phyloP scores from a whole-genome alignment of 2,329 filamentous ascomycete genomes.

The Scolecobasidium constrictum region DNA sequence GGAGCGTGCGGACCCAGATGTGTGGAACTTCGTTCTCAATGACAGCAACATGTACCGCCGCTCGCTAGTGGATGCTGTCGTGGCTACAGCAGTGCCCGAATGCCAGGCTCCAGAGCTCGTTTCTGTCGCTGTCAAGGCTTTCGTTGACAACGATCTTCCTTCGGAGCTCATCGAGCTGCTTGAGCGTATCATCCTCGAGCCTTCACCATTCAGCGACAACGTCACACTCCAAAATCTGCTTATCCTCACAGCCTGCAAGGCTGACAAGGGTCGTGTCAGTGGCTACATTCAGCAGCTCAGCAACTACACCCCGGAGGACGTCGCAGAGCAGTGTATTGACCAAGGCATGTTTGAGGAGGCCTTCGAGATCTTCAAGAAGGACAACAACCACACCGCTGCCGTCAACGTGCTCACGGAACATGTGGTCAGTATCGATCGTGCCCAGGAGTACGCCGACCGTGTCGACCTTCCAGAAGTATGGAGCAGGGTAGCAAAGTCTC shows the following conservation, averaged over 20 bases:
- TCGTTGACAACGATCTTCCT: slow-evolving; percentile 79
- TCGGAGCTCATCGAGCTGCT: slow-evolving; percentile 92
- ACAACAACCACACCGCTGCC: slow-evolving; percentile 75
- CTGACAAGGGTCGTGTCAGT: slow-evolving; percentile 89
- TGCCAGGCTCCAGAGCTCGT: slow-evolving; percentile 90
- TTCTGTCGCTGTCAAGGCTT: slow-evolving; percentile 83
- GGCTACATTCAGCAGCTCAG: slow-evolving; percentile 91
- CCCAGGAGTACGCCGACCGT: slow-evolving; percentile 88
- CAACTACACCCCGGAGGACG: slow-evolving; percentile 83
- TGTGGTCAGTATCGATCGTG: slow-evolving; percentile 94
- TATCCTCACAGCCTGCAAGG: slow-evolving; percentile 92
- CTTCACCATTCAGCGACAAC: slow-evolving; percentile 97
- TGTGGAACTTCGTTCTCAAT: slow-evolving; percentile 91
- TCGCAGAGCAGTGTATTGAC: slow-evolving; percentile 84
- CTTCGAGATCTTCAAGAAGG: slow-evolving; percentile 98
- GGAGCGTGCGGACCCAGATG: slow-evolving; percentile 76
- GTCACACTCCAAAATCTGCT: slow-evolving; percentile 91
- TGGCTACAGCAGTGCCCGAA: slow-evolving; percentile 77
- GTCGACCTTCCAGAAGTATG: slow-evolving; percentile 92
- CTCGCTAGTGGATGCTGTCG: slow-evolving; percentile 91
- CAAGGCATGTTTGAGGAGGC: slow-evolving; percentile 94
- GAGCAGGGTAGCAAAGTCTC: slow-evolving; percentile 97
- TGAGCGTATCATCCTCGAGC: slow-evolving; percentile 99
- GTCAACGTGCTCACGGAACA: slow-evolving; percentile 90
- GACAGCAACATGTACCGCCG: slow-evolving; percentile 93